Evolutionary conservation across 75 land plant species (phyloP), one percentile per base, ranked within the genome.

Genomic region (Pseudotsuga menziesii): DNA sequence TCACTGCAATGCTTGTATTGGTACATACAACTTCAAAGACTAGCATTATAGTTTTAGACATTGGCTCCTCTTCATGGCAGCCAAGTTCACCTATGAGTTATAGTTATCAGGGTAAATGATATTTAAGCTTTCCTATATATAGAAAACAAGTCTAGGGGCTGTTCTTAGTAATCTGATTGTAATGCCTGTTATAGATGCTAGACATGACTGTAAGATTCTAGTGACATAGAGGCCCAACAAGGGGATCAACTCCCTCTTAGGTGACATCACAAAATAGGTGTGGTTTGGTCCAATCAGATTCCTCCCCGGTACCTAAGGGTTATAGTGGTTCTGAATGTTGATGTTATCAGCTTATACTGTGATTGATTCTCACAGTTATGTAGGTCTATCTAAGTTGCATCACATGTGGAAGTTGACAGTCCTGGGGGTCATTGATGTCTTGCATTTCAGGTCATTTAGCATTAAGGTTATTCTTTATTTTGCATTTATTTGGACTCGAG

Each of bases 281-380:
- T 58, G 17, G 17, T 58, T 58, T 19, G 22, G 60, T 4, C 60
- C 22, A 19, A 19, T 4, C 60, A 35, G 14, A 64, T 22, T 41
- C 22, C 52, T 39, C 72, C 54, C n/a, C 39, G 39, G 23, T 69
- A 9, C 72, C 72, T 35, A 17, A 69, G 35, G 72, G 72, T 69
- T n/a, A 20, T 32, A 36, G 23, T 69, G 19, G 48, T 4, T 11
- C 3, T 11, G 3, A n/a, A 69, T 17, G 13, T 69, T 69, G 39
- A 22, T 41, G 25, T n/a, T 41, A 9, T 52, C 72, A 20, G 22
- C 2, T 20, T 19, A 29, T n/a, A 58, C 7, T 58, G 19, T 66
- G 19, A 39, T 39, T 67, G 27, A 63, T 63, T 29, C 36, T 63
- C 19, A 29, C 5, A 29, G 32, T 17, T 15, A 32, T 32, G 66